Conservation (phyloP, 441 rosid species). For the Brassica balearica region DNA sequence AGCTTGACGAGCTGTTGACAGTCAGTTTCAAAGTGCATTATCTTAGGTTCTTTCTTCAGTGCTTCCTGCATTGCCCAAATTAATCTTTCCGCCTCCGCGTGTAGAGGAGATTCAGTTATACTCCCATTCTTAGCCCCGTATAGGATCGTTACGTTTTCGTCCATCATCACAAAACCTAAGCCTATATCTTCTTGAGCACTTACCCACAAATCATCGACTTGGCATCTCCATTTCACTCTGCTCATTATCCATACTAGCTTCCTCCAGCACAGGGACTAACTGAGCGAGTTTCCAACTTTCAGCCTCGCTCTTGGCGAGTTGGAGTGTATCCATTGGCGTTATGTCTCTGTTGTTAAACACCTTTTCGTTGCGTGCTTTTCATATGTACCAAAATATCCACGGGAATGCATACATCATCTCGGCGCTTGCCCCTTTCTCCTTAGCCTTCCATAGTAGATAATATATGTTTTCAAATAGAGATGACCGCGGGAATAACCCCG, state of each 20-base stretch:
- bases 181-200: neutral
- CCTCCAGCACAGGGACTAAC: neutral
- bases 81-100: too few relatives aligned
- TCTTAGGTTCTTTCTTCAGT: too few relatives aligned
- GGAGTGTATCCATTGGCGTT: neutral
- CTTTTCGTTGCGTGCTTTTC: neutral
- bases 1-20: neutral
- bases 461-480: neutral
- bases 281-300: neutral
- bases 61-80: too few relatives aligned
- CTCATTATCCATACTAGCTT: neutral
- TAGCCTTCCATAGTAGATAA: neutral
- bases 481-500: neutral
- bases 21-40: neutral
- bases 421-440: neutral
- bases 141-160: neutral
- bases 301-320: neutral
- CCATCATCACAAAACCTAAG: neutral
- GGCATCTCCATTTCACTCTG: neutral
- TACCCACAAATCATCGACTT: neutral
- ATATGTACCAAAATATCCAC: neutral
- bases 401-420: neutral
- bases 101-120: too few relatives aligned
- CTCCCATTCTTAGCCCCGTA: neutral
- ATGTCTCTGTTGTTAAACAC: neutral